Evolutionary conservation across 345 rosid genomes (phyloP).

Genomic region (Conringia planisiliqua): DNA sequence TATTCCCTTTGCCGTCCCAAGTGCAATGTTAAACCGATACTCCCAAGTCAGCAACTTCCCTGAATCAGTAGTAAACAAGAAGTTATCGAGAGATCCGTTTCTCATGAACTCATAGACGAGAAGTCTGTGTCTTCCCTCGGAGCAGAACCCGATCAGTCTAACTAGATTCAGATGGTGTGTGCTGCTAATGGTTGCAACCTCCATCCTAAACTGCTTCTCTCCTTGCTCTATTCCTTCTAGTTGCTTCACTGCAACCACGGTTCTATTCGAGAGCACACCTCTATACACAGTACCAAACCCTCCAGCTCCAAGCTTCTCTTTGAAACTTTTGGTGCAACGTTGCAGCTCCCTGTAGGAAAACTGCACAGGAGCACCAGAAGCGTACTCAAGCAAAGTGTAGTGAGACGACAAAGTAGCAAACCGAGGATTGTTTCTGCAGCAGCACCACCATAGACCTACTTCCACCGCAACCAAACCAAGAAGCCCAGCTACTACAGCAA

Average conservation of each 20-base stretch:
- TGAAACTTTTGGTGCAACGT: conserved; percentile 46
- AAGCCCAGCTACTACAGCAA: conserved; percentile 33
- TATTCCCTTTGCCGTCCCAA: conserved; percentile 59
- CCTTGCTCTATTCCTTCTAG: conserved; percentile 62
- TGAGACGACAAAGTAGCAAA: conserved; percentile 43
- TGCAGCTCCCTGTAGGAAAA: conserved; percentile 55
- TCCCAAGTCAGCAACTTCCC: conserved; percentile 50
- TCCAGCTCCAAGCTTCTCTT: conserved; percentile 56
- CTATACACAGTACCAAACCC: conserved; percentile 63
- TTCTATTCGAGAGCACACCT: conserved; percentile 48
- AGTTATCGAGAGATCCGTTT: conserved; percentile 60
- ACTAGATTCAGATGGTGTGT: conserved; percentile 69
- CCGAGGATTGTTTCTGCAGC: conserved; percentile 36
- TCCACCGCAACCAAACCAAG: conserved; percentile 36
- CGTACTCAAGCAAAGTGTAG: conserved; percentile 52
- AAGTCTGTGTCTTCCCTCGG: conserved; percentile 57
- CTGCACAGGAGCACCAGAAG: conserved; percentile 58
- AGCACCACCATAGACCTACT: conserved; percentile 55
- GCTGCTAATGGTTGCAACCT: conserved; percentile 64
- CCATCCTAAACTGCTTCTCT: conserved; percentile 66
- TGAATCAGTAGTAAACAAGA: conserved; percentile 37
- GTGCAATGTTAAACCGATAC: conserved; percentile 50
- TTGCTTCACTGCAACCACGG: conserved; percentile 54
- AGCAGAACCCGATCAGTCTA: conserved; percentile 60
- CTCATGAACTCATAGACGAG: conserved; percentile 67